Conservation (phyloP, 345 rosid species). For the Camelina neglecta region DNA sequence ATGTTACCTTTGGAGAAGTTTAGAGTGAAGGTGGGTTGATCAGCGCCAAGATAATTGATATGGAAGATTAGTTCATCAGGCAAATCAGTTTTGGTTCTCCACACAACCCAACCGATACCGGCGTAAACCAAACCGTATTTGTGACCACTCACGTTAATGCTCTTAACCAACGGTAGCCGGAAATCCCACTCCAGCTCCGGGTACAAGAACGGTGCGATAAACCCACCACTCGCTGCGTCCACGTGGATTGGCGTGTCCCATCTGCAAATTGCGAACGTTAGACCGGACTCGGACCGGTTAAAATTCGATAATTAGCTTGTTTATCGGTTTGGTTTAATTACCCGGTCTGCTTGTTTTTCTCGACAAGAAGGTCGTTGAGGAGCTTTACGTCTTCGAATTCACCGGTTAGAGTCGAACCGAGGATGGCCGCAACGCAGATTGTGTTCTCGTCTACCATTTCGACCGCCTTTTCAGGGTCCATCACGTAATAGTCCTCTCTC, state of each 20-base stretch:
- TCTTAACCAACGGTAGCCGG: constrained; percentile 61
- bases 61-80: constrained; percentile 70
- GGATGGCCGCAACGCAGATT: constrained; percentile 66
- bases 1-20: constrained; percentile 62
- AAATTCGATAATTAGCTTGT: neutral
- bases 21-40: constrained; percentile 69
- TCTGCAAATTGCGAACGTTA: constrained; percentile 34
- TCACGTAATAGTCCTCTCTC: constrained; percentile 61
- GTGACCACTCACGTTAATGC: constrained; percentile 69
- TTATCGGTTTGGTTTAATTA: neutral
- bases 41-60: constrained; percentile 64
- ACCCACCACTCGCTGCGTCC: constrained; percentile 72
- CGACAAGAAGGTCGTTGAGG: constrained; percentile 53
- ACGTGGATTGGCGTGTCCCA: constrained; percentile 70
- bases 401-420: constrained; percentile 65
- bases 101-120: constrained; percentile 64
- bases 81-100: constrained; percentile 67
- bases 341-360: constrained; percentile 58
- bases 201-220: constrained; percentile 63
- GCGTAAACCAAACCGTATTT: constrained; percentile 66
- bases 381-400: constrained; percentile 73
- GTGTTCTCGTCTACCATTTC: constrained; percentile 73
- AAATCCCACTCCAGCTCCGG: constrained; percentile 75
- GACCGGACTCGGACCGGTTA: neutral
- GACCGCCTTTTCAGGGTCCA: constrained; percentile 62